Conservation (phyloP, 176 grass and related monocot species). For the Carex littledalei region DNA sequence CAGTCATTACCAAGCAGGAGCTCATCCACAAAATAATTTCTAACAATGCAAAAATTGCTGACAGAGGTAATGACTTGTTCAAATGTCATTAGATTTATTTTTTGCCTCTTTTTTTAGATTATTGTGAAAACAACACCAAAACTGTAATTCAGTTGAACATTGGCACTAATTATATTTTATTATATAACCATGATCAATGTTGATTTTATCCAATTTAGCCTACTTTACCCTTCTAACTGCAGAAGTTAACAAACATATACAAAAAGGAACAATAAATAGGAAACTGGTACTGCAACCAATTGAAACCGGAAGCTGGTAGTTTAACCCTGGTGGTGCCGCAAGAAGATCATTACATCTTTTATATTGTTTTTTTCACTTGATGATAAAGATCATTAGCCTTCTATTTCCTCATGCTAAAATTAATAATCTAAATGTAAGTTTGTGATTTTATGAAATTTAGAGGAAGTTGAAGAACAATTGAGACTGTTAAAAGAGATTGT, state of each 20-base stretch:
- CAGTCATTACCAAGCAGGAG: slow-evolving; percentile 71
- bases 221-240: not conserved
- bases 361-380: not conserved
- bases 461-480: slow-evolving; percentile 68
- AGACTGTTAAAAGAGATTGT: slow-evolving; percentile 53
- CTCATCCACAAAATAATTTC: slow-evolving; percentile 62
- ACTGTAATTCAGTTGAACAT: not conserved
- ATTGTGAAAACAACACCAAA: not conserved
- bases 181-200: not conserved
- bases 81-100: not conserved
- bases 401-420: not conserved
- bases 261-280: not conserved
- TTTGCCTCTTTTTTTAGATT: not conserved
- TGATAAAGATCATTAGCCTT: not conserved
- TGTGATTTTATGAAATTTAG: slow-evolving; percentile 19
- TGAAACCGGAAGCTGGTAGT: not conserved
- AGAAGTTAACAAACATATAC: not conserved
- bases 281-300: not conserved
- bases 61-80: not conserved
- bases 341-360: not conserved
- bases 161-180: not conserved
- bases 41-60: slow-evolving; percentile 33
- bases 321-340: not conserved
- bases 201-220: not conserved
- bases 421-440: not conserved